phyloP scores from a whole-genome alignment of 208 protist genomes.

The Herpetomonas tarakana region DNA sequence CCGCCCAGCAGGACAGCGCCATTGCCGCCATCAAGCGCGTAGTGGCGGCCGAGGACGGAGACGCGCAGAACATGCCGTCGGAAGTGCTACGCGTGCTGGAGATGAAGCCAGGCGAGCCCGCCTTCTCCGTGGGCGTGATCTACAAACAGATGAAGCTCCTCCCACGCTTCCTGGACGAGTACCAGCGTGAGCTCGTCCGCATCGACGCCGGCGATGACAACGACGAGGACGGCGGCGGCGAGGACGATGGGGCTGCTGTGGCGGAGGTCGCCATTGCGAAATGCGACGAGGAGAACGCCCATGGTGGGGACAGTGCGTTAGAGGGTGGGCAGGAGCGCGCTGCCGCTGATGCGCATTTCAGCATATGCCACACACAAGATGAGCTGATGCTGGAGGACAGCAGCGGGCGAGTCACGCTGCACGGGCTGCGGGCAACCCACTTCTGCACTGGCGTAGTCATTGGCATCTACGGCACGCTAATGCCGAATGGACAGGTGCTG shows the following conservation, averaged over 20 bases:
- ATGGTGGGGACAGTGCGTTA: constrained; percentile 5
- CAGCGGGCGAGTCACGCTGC: constrained; percentile 70
- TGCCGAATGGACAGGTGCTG: constrained; percentile 52
- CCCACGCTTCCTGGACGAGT: constrained; percentile 84
- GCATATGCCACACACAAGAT: constrained; percentile 50
- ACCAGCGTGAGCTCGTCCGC: constrained; percentile 79
- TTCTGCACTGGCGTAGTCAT: constrained; percentile 84
- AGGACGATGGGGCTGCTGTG: constrained; percentile 17
- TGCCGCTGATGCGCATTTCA: constrained; percentile 35
- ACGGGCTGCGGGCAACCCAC: constrained; percentile 37
- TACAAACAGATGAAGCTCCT: constrained; percentile 91
- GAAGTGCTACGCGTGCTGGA: constrained; percentile 52
- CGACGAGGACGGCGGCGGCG: constrained; percentile 25
- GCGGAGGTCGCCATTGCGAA: constrained; percentile 1
- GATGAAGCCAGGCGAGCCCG: constrained; percentile 44
- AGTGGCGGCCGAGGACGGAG: constrained; percentile 4
- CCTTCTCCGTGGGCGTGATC: constrained; percentile 71
- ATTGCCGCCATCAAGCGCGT: constrained; percentile 33
- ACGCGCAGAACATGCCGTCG: neutral
- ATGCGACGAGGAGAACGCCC: neutral
- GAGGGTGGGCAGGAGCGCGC: constrained; percentile 17
- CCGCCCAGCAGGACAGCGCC: constrained; percentile 37
- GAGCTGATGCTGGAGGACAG: constrained; percentile 81
- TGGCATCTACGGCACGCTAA: constrained; percentile 63
- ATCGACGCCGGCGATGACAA: constrained; percentile 83